Evolutionary conservation across 2,329 filamentous ascomycete species (phyloP), one percentile per base, ranked within the genome.

Genomic region (Paramyrothecium sp.): DNA sequence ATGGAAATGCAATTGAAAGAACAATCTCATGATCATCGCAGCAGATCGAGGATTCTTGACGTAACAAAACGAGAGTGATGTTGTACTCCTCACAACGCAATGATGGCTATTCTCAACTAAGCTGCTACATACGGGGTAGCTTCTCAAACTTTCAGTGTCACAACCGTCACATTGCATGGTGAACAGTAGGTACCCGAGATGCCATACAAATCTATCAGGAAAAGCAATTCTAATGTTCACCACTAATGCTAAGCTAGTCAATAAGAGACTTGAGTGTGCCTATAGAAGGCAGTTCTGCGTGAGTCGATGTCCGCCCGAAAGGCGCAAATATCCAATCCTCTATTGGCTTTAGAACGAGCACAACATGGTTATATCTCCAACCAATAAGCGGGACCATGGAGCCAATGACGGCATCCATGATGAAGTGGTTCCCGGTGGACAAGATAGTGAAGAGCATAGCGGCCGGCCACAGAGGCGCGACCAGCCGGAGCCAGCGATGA

Each of bases 381-480:
- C 71, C 74, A 0, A 76, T 22, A 4, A 66, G 55, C 0, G 72
- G 71, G 7, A 77, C 65, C 20, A 67, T 21, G 16, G 69, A 70
- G 0, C 74, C 74, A 0, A 76, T 64, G 2, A 69, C 50, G 0
- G 73, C 74, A 57, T 76, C 74, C 1, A 68, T 60, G 1, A 76
- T 53, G 47, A 74, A 77, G 54, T 76, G 74, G 34, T 77, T 76
- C 5, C 74, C 74, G 2, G 74, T 76, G 1, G 73, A 71, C 20
- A 76, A 60, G 19, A 76, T 75, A 2, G 74, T 77, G 41, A 76
- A 59, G 22, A 71, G 64, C 77, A 80, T 80, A 11, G 70, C 65
- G 3, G 66, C 53, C 2, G 76, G 77, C 78, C 78, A 80, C 2
- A 79, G 54, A 2, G 72, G 72, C 1, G 75, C 76, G 1, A 79